phyloP scores from a whole-genome alignment of 108 stramenopile species.

The Skeletonema marinoi region DNA sequence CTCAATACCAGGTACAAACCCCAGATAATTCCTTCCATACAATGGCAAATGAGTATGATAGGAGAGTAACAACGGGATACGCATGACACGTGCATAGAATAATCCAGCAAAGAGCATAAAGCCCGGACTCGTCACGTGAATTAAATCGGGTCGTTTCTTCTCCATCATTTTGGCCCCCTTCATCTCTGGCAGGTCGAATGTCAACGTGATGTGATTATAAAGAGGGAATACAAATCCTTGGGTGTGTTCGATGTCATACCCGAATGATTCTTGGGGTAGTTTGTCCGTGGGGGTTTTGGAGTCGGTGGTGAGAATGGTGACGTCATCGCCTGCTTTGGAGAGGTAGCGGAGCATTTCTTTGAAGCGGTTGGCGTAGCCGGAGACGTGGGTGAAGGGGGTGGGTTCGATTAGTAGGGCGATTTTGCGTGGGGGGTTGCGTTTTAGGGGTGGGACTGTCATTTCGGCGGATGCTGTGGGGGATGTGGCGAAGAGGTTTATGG shows the following conservation, averaged over 20 bases:
- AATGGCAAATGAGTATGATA: conserved; percentile 96
- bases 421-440: conserved; percentile 62
- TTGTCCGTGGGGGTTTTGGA: conserved; percentile 68
- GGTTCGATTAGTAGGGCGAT: conserved; percentile 86
- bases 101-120: conserved; percentile 86
- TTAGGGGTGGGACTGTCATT: conserved; percentile 56
- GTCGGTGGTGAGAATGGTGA: conserved; percentile 92
- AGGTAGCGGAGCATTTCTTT: conserved; percentile 93
- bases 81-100: conserved; percentile 84
- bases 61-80: conserved; percentile 78
- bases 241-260: conserved; percentile 85
- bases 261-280: conserved; percentile 69
- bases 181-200: conserved; percentile 88
- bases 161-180: conserved; percentile 85
- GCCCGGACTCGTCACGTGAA: conserved; percentile 95
- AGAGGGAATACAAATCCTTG: conserved; percentile 94
- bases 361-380: conserved; percentile 98
- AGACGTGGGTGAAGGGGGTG: conserved; percentile 95
- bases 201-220: conserved; percentile 91
- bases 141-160: conserved; percentile 85
- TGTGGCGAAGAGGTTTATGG: not conserved
- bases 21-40: conserved; percentile 88
- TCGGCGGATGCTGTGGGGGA: conserved; percentile 9
- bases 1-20: conserved; percentile 83
- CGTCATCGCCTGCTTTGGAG: conserved; percentile 87